Conservation (phyloP, 257 asterid species). For the Primulina eburnea region DNA sequence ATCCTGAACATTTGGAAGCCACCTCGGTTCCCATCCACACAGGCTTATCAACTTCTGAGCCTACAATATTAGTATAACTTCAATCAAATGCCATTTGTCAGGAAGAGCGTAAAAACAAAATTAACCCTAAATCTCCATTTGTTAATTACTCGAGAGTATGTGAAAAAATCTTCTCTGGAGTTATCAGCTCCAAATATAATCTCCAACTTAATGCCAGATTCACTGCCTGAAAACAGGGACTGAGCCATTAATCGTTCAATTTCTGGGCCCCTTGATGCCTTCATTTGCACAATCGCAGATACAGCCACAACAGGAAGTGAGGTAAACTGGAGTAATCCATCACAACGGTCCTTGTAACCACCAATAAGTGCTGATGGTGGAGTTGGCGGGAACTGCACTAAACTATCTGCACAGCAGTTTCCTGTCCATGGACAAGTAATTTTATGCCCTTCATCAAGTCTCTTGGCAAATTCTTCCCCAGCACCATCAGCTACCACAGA, state of each 20-base stretch:
- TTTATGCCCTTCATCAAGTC: slow-evolving; percentile 83
- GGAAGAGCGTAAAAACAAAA: slow-evolving; percentile 4
- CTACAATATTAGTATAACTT: slow-evolving; percentile 39
- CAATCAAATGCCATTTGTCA: slow-evolving; percentile 16
- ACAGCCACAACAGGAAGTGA: slow-evolving; percentile 84
- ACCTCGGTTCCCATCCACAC: slow-evolving; percentile 99
- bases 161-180: slow-evolving; percentile 62
- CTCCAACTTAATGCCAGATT: slow-evolving; percentile 71
- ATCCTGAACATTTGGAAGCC: slow-evolving; percentile 99
- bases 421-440: slow-evolving; percentile 86
- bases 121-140: slow-evolving; percentile 17
- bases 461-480: slow-evolving; percentile 71
- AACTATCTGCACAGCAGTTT: slow-evolving; percentile 90
- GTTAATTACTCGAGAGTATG: slow-evolving; percentile 75
- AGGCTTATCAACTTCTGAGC: slow-evolving; percentile 93
- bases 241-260: slow-evolving; percentile 83
- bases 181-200: slow-evolving; percentile 53
- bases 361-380: slow-evolving; percentile 97
- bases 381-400: slow-evolving; percentile 98
- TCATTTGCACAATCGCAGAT: slow-evolving; percentile 78
- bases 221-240: slow-evolving; percentile 62
- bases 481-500: slow-evolving; percentile 59
- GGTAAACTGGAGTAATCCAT: slow-evolving; percentile 92
- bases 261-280: slow-evolving; percentile 67
- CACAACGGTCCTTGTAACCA: slow-evolving; percentile 97